Base-by-base conservation (phyloP, 2,329 filamentous ascomycete genomes). In the Bipolaris zeicola region DNA sequence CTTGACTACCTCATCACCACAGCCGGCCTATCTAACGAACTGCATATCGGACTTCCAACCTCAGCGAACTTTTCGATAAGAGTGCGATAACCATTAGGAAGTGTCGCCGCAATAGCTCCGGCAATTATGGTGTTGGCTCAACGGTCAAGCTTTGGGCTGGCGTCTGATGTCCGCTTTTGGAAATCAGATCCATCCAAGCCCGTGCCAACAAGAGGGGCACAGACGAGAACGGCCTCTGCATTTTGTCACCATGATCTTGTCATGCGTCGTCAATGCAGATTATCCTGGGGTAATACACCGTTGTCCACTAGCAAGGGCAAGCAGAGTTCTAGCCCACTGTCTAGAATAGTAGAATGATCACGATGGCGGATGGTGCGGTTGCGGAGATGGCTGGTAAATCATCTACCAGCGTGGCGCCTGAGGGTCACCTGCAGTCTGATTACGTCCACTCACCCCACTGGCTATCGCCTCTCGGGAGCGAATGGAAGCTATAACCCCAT, bases 401-500 rank as follows among this genome's bases (percentile, higher is more conserved):
- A 39, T 31, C 53, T 51, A 26, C 44, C 53, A 55, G 49, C 61
- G 60, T 70, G 48, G 66, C 65, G 63, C 61, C 60, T 64, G 63
- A 63, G 53, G 53, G 48, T 56, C 57, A 54, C 43, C 54, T 54
- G 58, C 57, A 58, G 55, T 36, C 54, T 45, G 65, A 70, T 70
- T 70, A 70, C 67, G 67, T 69, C 62, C 55, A 39, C 36, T 45
- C 63, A 50, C 61, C 38, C 56, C 57, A 69, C 63, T 68, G 66
- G 65, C 55, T 50, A 63, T 63, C 54, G 41, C 47, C 58, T 36
- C 41, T 41, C 36, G 48, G 58, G 49, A 60, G 41, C 52, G 51
- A 57, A 68, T 68, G 67, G 67, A 70, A 67, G 64, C 57, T 57
- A 64, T 68, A 63, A 62, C 67, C 67, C 65, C 64, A 68, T 69